Evolutionary conservation across 2,329 filamentous ascomycete species (phyloP), one percentile per base, ranked within the genome.

Genomic region (Claviceps cyperi): DNA sequence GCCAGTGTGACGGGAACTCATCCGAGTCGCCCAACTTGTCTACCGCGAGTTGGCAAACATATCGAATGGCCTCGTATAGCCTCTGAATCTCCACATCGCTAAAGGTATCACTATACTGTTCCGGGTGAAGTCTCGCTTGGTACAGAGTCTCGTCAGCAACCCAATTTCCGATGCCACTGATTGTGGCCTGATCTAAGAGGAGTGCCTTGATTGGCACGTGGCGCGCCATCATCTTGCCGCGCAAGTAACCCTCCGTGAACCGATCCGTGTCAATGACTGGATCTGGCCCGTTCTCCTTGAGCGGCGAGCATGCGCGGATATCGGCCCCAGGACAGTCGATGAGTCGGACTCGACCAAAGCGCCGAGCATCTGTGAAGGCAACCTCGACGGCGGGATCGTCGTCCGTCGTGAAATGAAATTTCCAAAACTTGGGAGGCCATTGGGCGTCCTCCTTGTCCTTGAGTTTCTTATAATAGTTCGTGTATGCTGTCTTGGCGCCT

Each of bases 111-210:
- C 84, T 88, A 67, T 94, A 94, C 63, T 95, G 88, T 64, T 96
- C 91, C 0, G 92, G 92, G 57, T 98, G 91, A 15, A 97, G 76
- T 47, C 77, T 81, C 5, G 92, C 85, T 57, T 97, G 83, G 60
- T 90, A 98, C 48, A 98, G 71, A 6, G 95, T 83, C 64, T 98
- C 92, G 62, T 98, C 92, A 1, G 84, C 89, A 49, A 98, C 91
- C 91, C 91, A 98, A 62, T 97, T 97, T 0, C 92, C 92, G 54
- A 98, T 86, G 7, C 92, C 92, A 59, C 86, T 92, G 53, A 97
- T 85, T 62, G 85, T 85, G 17, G 80, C 76, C 66, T 98, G 92
- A 62, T 97, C 87, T 3, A 97, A 74, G 13, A 98, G 70, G 19
- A 96, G 72, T 0, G 89, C 86, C 64, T 97, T 97, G 55, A 97